Evolutionary conservation across 306 rosid species (phyloP).

Genomic region (Nissolia schottii): DNA sequence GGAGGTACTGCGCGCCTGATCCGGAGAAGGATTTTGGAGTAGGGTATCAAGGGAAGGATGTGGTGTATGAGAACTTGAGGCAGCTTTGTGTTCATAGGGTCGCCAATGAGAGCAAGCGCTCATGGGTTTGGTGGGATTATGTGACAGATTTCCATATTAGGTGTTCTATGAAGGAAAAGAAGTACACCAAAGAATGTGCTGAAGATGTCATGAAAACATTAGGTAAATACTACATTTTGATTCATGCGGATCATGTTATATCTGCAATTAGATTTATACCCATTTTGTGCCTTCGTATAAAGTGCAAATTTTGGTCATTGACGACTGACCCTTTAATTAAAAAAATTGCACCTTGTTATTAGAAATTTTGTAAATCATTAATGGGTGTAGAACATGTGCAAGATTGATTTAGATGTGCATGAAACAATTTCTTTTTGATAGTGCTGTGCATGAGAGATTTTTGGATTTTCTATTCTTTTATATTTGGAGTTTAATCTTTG

Average conservation of each 20-base stretch:
- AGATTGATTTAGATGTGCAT: neutral
- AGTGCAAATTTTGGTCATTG: neutral
- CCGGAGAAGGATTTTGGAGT: slow-evolving; percentile 73
- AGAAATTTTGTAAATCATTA: neutral
- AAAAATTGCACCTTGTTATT: too few relatives aligned
- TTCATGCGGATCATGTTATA: neutral
- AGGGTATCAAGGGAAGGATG: slow-evolving; percentile 90
- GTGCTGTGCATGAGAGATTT: neutral
- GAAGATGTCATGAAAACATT: slow-evolving; percentile 75
- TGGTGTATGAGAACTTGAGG: slow-evolving; percentile 84
- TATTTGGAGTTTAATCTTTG: neutral
- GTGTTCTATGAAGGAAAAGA: slow-evolving; percentile 95
- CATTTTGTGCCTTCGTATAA: neutral
- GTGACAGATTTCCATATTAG: slow-evolving; percentile 92
- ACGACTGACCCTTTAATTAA: neutral
- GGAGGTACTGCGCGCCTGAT: too few relatives aligned
- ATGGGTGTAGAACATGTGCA: neutral
- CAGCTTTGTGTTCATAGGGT: slow-evolving; percentile 96
- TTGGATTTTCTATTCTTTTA: neutral
- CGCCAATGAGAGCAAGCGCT: slow-evolving; percentile 59
- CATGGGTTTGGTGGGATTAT: slow-evolving; percentile 99
- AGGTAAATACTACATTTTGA: slow-evolving; percentile 33
- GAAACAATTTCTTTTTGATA: neutral
- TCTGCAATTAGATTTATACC: neutral
- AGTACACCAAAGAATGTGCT: slow-evolving; percentile 81